These are phyloP conservation scores for Penicillium odoratum DNA, from an alignment of 495 filamentous ascomycete species.

Conservation along the genomic window DNA sequence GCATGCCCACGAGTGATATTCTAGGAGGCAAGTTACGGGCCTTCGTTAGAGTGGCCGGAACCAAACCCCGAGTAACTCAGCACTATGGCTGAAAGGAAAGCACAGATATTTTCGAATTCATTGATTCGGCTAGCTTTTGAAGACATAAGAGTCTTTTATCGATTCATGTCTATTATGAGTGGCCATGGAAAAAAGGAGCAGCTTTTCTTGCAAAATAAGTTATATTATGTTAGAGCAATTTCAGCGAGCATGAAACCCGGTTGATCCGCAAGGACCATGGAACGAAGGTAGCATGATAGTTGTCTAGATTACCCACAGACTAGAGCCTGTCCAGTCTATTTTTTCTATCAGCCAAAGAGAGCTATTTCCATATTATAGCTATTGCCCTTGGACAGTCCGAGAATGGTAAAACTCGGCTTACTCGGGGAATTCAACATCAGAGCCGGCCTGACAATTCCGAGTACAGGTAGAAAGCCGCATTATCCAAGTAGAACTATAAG, in stretches of 20 bases:
- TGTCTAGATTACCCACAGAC: slow-evolving; percentile 15
- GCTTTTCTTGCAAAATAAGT: too few species aligned
- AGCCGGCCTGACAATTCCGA: too few species aligned
- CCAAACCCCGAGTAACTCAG: not conserved
- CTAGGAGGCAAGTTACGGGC: not conserved
- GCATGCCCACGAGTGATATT: slow-evolving; percentile 23
- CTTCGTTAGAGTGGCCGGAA: slow-evolving; percentile 8
- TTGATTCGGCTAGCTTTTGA: not conserved
- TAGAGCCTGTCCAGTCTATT: not conserved
- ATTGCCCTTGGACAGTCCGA: not conserved
- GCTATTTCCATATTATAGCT: not conserved
- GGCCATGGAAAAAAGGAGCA: too few species aligned
- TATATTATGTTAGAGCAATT: too few species aligned
- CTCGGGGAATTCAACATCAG: not conserved
- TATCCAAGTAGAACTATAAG: too few species aligned
- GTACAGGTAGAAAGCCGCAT: too few species aligned
- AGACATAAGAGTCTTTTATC: too few species aligned
- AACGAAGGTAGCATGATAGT: not conserved
- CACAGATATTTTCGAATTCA: too few species aligned
- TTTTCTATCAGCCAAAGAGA: too few species aligned
- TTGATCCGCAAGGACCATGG: slow-evolving; percentile 8
- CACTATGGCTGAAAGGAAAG: too few species aligned
- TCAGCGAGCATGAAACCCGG: not conserved
- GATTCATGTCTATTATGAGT: too few species aligned
- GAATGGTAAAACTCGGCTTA: not conserved